Evolutionary conservation across 2,329 filamentous ascomycete species (phyloP), one percentile per base, ranked within the genome.

Genomic region (Colletotrichum sidae): DNA sequence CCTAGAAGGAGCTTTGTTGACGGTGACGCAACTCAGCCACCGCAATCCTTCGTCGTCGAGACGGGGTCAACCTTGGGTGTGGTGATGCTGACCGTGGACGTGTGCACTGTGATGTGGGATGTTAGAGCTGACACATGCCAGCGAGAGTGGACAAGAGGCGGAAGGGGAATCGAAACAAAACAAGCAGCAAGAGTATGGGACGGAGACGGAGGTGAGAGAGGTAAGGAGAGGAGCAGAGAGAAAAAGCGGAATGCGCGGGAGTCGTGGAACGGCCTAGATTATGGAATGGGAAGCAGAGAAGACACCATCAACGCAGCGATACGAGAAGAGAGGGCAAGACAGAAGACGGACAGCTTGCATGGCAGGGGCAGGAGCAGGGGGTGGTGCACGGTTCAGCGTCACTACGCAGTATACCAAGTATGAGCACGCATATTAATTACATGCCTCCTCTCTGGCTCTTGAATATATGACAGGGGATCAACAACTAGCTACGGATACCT

Each of bases 211-310:
- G 35, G 46, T n/a, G 13, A 44, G 46, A 33, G 46, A 58, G 50
- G 25, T 38, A 45, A 50, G 49, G 50, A 15, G 25, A 44, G 57
- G 35, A 47, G 44, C 2, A 15, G 60, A 47, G 57, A 44, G 38
- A 50, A 55, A 34, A 57, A 46, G 62, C 57, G 62, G 58, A 49
- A 65, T 65, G 57, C 51, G 39, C 57, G 58, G 62, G 57, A 60
- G 60, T 49, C 39, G 52, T 38, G 47, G 55, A 51, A 59, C 53
- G 35, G 33, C 34, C 47, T 7, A 37, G 60, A 42, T 15, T 25
- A 58, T 39, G 55, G 37, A 33, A 25, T 33, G 53, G 39, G 33
- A 17, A 15, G 37, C 25, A 25, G 25, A 25, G 25, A 4, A 25
- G 25, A 25, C 25, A 25, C 25, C 25, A 25, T 25, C 25, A 25